Percentiles rank a stretch among this genome's conserved stretches.
Evolutionary conservation across 805 yeast genomes (phyloP).

Genomic region (Spathaspora gorwiae): DNA sequence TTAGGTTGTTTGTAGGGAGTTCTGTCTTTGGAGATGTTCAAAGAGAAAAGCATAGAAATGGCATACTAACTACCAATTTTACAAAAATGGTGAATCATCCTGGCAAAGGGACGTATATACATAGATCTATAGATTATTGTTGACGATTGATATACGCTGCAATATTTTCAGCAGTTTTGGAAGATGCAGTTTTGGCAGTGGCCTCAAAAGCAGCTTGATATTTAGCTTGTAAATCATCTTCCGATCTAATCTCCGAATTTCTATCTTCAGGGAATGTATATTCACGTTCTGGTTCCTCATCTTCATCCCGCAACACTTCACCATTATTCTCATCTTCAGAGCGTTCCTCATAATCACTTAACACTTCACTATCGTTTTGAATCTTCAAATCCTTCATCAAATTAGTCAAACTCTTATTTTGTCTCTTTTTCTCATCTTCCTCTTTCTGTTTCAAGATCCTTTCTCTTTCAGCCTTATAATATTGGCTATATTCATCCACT

Average conservation of each 20-base stretch:
- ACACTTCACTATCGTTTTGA: conserved; percentile 41
- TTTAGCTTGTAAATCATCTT: conserved; percentile 55
- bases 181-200: conserved; percentile 56
- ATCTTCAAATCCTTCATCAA: conserved; percentile 72
- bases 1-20: no score
- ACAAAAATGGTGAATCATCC: no score
- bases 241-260: conserved; percentile 53
- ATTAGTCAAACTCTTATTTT: conserved; percentile 63
- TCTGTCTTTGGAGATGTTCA: no score
- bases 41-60: no score
- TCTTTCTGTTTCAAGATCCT: conserved; percentile 71
- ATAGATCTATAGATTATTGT: not conserved
- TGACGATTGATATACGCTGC: conserved; percentile 55
- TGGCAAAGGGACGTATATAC: not conserved
- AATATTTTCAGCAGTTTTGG: conserved; percentile 67
- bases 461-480: conserved; percentile 82
- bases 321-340: conserved; percentile 42
- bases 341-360: conserved; percentile 49
- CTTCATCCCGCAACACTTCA: conserved; percentile 44
- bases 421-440: conserved; percentile 65
- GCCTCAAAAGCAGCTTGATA: conserved; percentile 70
- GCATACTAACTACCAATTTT: no score
- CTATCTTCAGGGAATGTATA: conserved; percentile 70
- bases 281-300: conserved; percentile 48
- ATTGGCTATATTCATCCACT: conserved; percentile 80